Percentiles rank a stretch among this genome's conserved stretches.
Conservation (phyloP, 768 basidiomycete species). For the Tephrocybe sp. region DNA sequence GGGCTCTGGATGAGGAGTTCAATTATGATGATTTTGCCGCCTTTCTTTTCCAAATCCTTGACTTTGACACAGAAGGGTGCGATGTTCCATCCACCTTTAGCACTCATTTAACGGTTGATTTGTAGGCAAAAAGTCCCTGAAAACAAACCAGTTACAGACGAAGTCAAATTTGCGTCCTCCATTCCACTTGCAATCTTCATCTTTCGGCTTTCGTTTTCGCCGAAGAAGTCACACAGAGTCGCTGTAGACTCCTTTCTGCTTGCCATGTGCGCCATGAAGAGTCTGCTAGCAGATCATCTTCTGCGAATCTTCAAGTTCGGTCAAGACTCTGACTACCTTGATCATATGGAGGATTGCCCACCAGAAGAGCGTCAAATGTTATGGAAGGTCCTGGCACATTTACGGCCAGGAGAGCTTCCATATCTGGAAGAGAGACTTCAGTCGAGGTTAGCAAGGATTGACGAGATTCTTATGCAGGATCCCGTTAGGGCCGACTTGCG, state of each 20-base stretch:
- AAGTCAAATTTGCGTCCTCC: slow-evolving; percentile 6
- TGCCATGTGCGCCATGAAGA: slow-evolving; percentile 7
- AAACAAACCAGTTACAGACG: neutral
- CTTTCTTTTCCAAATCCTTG: slow-evolving; percentile 7
- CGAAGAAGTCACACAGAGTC: slow-evolving; percentile 2
- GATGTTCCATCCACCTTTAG: no score
- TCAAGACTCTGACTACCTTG: slow-evolving; percentile 9
- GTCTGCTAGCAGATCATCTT: slow-evolving; percentile 6
- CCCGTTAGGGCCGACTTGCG: neutral
- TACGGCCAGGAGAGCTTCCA: slow-evolving; percentile 3
- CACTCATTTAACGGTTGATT: no score
- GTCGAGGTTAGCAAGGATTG: neutral
- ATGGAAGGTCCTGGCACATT: slow-evolving; percentile 9
- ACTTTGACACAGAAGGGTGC: slow-evolving; percentile 6
- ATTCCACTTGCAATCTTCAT: slow-evolving; percentile 9
- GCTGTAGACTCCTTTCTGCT: slow-evolving; percentile 8
- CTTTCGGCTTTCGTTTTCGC: slow-evolving; percentile 8
- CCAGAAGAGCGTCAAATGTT: slow-evolving; percentile 9
- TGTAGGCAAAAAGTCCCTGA: neutral
- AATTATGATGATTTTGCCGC: slow-evolving; percentile 5
- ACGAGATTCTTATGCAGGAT: slow-evolving; percentile 3
- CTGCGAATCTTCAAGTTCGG: slow-evolving; percentile 10
- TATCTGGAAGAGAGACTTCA: slow-evolving; percentile 8
- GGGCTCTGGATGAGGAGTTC: slow-evolving; percentile 4
- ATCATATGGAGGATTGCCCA: neutral